These are phyloP conservation scores for Coemansia sp. DNA, from an alignment of 192 early-diverging fungal genomes.

Conservation along the genomic window DNA sequence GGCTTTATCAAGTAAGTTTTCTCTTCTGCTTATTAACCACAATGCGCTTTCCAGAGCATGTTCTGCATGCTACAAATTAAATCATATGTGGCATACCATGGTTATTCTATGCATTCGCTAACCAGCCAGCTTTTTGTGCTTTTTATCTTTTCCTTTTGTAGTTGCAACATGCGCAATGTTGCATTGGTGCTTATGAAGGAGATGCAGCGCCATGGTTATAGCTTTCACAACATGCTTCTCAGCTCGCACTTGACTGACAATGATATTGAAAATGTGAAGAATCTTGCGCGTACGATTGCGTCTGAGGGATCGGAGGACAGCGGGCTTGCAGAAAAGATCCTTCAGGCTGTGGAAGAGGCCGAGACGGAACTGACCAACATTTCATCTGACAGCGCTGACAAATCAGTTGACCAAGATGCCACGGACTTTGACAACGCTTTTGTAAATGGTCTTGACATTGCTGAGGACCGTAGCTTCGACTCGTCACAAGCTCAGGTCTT, in stretches of 20 bases:
- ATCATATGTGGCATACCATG: not conserved
- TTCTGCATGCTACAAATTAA: not conserved
- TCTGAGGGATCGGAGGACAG: conserved; percentile 23
- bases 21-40: not conserved
- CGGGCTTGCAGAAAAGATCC: conserved; percentile 28
- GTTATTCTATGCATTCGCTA: too few species aligned
- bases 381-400: not conserved
- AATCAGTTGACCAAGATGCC: not conserved
- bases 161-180: conserved; percentile 36
- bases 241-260: conserved; percentile 50
- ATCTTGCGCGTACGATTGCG: conserved; percentile 39
- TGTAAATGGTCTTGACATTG: not conserved
- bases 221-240: conserved; percentile 45
- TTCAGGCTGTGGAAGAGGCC: conserved; percentile 35
- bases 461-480: not conserved
- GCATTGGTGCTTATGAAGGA: conserved; percentile 52
- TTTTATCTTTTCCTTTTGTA: conserved; percentile 19
- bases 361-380: conserved; percentile 31
- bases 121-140: not conserved
- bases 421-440: not conserved
- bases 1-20: conserved; percentile 60
- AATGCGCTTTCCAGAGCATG: not conserved
- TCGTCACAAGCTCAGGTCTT: not conserved
- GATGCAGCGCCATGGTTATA: conserved; percentile 46
- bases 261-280: conserved; percentile 50